These are phyloP conservation scores for Pichia sp. DNA, from an alignment of 1,139 yeast genomes.

Conservation along the genomic window DNA sequence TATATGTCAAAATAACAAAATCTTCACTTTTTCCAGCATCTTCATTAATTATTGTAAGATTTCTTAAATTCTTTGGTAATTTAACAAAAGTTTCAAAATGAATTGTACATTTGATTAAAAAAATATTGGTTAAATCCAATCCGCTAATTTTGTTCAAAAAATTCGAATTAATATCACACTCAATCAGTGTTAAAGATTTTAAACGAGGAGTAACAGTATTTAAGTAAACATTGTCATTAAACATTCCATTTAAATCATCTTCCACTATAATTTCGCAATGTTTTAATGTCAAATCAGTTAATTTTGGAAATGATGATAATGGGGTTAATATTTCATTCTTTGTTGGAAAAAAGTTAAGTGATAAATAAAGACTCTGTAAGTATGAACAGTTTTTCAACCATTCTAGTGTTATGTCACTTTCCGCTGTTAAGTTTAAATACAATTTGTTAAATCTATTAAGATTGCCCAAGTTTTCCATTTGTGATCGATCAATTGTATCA, in stretches of 20 bases:
- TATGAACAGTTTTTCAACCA: constrained; percentile 9
- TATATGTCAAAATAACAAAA: constrained; percentile 14
- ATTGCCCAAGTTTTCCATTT: constrained; percentile 7
- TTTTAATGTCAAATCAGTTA: constrained; percentile 2
- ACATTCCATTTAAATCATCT: background rate
- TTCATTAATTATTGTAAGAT: constrained; percentile 17
- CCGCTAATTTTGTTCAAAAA: constrained; percentile 10
- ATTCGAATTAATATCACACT: constrained; percentile 14
- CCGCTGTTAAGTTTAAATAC: constrained; percentile 14
- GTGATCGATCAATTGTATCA: constrained; percentile 4
- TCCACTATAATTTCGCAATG: background rate
- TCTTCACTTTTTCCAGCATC: constrained; percentile 16
- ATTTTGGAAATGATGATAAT: background rate
- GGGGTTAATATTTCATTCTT: background rate
- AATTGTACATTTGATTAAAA: constrained; percentile 19
- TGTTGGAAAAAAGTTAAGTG: background rate
- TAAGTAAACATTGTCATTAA: no score
- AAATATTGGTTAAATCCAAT: background rate
- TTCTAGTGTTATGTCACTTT: constrained; percentile 11
- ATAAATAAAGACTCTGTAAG: constrained; percentile 14
- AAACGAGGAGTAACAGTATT: background rate
- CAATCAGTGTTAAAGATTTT: constrained; percentile 6
- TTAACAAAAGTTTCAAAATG: constrained; percentile 14
- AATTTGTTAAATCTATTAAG: constrained; percentile 11
- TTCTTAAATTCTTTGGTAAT: constrained; percentile 16